phyloP scores from a whole-genome alignment of 2,329 filamentous ascomycete species.

The Exophiala bonariae region DNA sequence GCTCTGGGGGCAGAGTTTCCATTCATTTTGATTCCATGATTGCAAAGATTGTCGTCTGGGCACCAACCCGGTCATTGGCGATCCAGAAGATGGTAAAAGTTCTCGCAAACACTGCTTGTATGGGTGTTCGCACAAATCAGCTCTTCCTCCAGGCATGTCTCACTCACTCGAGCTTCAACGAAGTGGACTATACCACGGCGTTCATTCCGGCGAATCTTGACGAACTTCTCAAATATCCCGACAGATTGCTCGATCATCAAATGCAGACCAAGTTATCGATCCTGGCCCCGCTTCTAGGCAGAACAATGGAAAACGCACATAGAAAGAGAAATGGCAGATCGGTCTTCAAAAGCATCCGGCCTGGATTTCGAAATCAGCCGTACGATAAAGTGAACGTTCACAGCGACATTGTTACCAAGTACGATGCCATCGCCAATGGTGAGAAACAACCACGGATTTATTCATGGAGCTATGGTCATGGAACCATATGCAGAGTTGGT shows the following conservation, averaged over 20 bases:
- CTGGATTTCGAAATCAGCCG: constrained; percentile 36
- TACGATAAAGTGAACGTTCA: constrained; percentile 34
- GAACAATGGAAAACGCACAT: constrained; percentile 15
- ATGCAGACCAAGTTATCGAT: constrained; percentile 11
- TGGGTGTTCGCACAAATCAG: constrained; percentile 60
- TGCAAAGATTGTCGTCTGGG: constrained; percentile 48
- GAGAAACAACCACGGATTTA: too few species aligned
- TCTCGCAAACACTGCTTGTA: constrained; percentile 54
- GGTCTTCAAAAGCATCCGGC: constrained; percentile 29
- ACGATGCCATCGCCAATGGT: too few species aligned
- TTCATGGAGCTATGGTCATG: too few species aligned
- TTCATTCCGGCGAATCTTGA: constrained; percentile 32
- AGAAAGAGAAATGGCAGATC: background rate
- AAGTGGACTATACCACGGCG: constrained; percentile 42
- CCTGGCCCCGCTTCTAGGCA: constrained; percentile 24
- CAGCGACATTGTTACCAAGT: background rate
- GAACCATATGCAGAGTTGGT: too few species aligned
- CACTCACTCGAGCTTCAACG: constrained; percentile 39
- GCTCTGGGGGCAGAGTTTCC: constrained; percentile 38
- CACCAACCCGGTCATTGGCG: constrained; percentile 37
- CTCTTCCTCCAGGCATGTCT: constrained; percentile 33
- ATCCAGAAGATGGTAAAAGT: constrained; percentile 38
- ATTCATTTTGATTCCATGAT: constrained; percentile 52
- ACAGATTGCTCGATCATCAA: constrained; percentile 1
- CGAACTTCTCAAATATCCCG: constrained; percentile 29